Evolutionary conservation across 768 basidiomycete genomes (phyloP).

Genomic region (Vararia minispora): DNA sequence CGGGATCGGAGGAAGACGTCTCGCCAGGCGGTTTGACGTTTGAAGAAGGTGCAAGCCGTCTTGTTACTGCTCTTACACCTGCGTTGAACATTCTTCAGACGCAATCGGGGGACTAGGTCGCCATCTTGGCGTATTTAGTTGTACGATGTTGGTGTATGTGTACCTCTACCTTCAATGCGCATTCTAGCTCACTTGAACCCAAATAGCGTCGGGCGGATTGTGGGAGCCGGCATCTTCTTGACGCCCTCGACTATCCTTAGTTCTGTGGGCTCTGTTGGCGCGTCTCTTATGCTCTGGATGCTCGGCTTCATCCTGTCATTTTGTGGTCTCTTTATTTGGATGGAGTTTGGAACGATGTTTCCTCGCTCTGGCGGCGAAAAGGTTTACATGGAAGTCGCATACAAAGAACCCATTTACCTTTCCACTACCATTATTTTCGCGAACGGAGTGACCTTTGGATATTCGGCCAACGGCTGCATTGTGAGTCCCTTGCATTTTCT

Average conservation of each 20-base stretch:
- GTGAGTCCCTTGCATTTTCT: slow-evolving; percentile 21
- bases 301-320: slow-evolving; percentile 48
- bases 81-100: slow-evolving; percentile 19
- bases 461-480: slow-evolving; percentile 34
- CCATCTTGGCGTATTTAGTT: slow-evolving; percentile 44
- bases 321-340: slow-evolving; percentile 51
- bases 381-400: slow-evolving; percentile 48
- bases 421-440: slow-evolving; percentile 37
- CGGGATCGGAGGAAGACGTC: too few species aligned
- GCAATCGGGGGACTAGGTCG: slow-evolving; percentile 46
- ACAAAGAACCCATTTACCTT: slow-evolving; percentile 33
- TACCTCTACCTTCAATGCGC: too few species aligned
- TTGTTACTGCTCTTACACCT: background rate
- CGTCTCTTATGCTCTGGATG: slow-evolving; percentile 54
- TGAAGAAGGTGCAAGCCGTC: slow-evolving; percentile 32
- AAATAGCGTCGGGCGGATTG: slow-evolving; percentile 38
- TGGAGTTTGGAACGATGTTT: slow-evolving; percentile 54
- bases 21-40: slow-evolving; percentile 35
- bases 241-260: slow-evolving; percentile 48
- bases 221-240: slow-evolving; percentile 57
- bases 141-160: slow-evolving; percentile 42
- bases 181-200: background rate
- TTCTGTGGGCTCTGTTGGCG: slow-evolving; percentile 46
- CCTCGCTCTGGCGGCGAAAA: slow-evolving; percentile 55
- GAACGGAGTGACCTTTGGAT: slow-evolving; percentile 34